Base-by-base conservation (phyloP, 2,329 filamentous ascomycete genomes). In the Phaeosphaeriaceae sp. region DNA sequence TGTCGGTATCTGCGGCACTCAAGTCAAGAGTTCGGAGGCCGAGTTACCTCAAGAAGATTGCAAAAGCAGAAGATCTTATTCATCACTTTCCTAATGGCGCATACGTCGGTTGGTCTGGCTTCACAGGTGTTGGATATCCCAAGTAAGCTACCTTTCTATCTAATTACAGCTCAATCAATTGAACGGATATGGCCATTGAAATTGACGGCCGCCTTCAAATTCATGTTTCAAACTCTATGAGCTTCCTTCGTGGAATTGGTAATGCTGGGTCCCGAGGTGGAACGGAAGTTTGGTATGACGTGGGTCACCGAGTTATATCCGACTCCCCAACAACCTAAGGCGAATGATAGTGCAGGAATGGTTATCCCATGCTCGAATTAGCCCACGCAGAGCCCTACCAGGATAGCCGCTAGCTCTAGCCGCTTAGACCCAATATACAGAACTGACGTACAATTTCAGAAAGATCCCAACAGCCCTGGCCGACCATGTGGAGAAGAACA, bases 31-130 rank as follows among this genome's bases (percentile, higher is more conserved):
- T 94, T 55, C 80, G 86, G 62, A 84, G 89, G 58, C 87, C 90
- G 17, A 88, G 87, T 34, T 86, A 93, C 74, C 81, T 95, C 48
- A 87, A 86, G 66, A 95, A 93, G 81, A 79, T 96, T 50, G 86
- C 87, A 63, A 86, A 86, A 64, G 85, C 91, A 30, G 85, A 94
- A 73, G 90, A 95, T 71, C 75, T 95, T 57, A 81, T 96, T 52
- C 81, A 88, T 56, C 82, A 89, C 61, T 96, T 96, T 66, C 91
- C 91, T 58, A 84, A 94, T 79, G 87, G 87, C 68, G 77, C 89
- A n/a, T 94, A 94, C 74, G 84, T 96, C 64, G 92, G 91, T 66
- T 96, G 91, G 91, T 91, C 87, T 57, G 91, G 91, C 8, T 96
- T 96, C 76, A 96, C 91, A 11, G 91, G 90, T 64, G 90, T 95